Evolutionary conservation across 768 basidiomycete species (phyloP), one percentile per base, ranked within the genome.

Genomic region (Pleurotus salmoneostramineus): DNA sequence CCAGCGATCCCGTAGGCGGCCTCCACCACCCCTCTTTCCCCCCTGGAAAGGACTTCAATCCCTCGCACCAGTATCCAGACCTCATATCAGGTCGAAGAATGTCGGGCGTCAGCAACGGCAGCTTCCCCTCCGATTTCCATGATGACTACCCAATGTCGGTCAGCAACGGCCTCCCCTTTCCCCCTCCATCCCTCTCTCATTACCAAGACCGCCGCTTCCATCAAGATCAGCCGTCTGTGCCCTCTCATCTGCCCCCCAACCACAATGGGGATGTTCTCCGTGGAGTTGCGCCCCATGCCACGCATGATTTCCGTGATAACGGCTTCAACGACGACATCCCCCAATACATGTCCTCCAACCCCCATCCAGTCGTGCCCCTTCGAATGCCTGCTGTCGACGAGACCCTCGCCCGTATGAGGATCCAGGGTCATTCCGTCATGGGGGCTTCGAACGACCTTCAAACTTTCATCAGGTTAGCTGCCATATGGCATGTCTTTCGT

Each of bases 371-470:
- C 56, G 68, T 87, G 66, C 69, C 76, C n/a, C 74, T 84, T 57
- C 82, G 84, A 48, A 83, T 90, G 77, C 76, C 86, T 6, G 70
- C 75, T 51, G 82, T 89, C 17, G 83, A 84, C 65, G 79, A 85
- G 60, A 80, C 83, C 33, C 72, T 89, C 63, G 76, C 83, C 56
- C 79, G 85, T 37, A 80, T 91, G 77, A 84, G 84, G 59, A 77
- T 88, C 47, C 82, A 83, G 56, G 77, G 76, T 7, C 80, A 76
- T 35, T 77, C 81, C 40, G 77, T 78, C 14, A 78, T 85, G 74
- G 84, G 81, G 43, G 74, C 81, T 42, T 84, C 87, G 8, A 88
- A 78, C 61, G 90, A 93, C 71, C 72, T 92, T 34, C 88, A 89
- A 67, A 84, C 88, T 3, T 93, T 91, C 70, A 90, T 92, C 68